Base-by-base conservation (phyloP, 1,284 basidiomycete species). In the Neolentinus lepideus region DNA sequence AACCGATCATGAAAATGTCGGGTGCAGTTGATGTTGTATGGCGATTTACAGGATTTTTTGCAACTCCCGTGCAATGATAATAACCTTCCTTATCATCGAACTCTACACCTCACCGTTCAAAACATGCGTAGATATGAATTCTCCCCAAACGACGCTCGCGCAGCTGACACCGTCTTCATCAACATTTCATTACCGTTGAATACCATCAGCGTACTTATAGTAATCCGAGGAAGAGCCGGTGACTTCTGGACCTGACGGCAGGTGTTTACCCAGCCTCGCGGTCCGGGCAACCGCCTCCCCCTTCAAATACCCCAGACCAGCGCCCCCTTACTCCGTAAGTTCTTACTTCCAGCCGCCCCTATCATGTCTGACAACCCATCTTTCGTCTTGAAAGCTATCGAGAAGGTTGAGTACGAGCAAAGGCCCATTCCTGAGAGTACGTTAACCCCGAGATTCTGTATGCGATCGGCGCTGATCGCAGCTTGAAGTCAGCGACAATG, bases 391-490 rank as follows among this genome's bases (percentile, higher is more conserved):
- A 79, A 81, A 52, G 80, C 76, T 51, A 74, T 93, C 62, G 78
- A 92, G n/a, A 76, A 90, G 54, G 82, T 87, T 58, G 75, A 73
- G 50, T 94, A 83, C 63, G 90, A 94, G 64, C 75, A 91, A 62
- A 78, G 90, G 2, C 85, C 88, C 3, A 80, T 97, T 57, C 92
- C 92, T 25, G 78, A 89, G 56, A 71, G 88, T 88, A 56, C 60
- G 79, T 60, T 54, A 56, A 25, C 38, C 51, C 38, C 48, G 38
- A 27, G 27, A 11, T 22, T 31, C 33, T 43, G n/a, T 45, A n/a
- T n/a, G 12, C 21, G 9, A 45, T 51, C 43, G 22, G 6, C 48
- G n/a, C 36, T 58, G 35, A 43, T 54, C 51, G 55, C 22, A 51
- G 29, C 58, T 21, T 53, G 48, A 64, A 88, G 88, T 91, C 59